A percentile compares a stretch with the other conserved stretches of the same genome.
Evolutionary conservation across 1,284 basidiomycete genomes (phyloP).

Genomic region (Ganoderma resinaceum): DNA sequence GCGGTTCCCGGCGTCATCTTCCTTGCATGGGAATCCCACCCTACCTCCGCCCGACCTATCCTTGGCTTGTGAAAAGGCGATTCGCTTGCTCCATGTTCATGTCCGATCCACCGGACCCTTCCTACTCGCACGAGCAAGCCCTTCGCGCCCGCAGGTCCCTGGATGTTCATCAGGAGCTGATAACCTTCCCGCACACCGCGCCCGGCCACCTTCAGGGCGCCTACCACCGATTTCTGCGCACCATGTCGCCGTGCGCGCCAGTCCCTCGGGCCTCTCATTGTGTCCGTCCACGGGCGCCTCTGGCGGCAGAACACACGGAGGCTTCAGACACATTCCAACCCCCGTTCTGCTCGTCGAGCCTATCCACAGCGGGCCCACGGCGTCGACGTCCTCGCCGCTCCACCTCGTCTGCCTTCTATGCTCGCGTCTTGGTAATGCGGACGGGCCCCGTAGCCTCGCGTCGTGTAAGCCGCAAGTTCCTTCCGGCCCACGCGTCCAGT

Average conservation of each 20-base stretch:
- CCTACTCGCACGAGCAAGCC: conserved; percentile 12
- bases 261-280: neutral
- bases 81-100: conserved; percentile 13
- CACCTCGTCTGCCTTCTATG: conserved; percentile 16
- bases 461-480: conserved; percentile 19
- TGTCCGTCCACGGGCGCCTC: neutral
- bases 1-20: neutral
- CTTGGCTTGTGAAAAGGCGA: conserved; percentile 14
- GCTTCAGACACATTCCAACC: neutral
- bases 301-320: neutral
- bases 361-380: conserved; percentile 12
- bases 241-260: conserved; percentile 3
- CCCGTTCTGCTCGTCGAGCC: conserved; percentile 2
- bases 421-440: conserved; percentile 21
- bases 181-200: conserved; percentile 22
- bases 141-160: conserved; percentile 15
- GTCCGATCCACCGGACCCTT: conserved; percentile 24
- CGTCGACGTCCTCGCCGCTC: conserved; percentile 19
- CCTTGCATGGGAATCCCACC: conserved; percentile 16
- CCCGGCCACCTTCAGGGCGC: conserved; percentile 5
- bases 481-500: conserved; percentile 18
- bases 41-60: conserved; percentile 24
- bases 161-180: conserved; percentile 14
- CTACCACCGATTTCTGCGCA: neutral
- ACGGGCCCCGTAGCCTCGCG: conserved; percentile 9